phyloP scores from a whole-genome alignment of 306 rosid genomes.

The Cucurbita ficifolia region DNA sequence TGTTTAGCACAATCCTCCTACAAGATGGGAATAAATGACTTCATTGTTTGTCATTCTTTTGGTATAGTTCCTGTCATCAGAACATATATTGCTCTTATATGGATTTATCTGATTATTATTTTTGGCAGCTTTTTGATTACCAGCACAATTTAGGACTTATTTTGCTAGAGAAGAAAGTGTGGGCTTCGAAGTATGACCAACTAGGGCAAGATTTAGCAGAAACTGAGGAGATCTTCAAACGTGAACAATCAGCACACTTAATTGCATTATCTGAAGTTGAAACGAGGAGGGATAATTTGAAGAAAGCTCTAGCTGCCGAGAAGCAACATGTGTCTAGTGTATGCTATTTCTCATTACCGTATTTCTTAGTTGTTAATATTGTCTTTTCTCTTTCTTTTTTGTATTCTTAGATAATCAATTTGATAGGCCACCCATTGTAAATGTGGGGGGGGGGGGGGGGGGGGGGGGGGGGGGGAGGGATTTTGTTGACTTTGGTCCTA shows the following conservation, averaged over 20 bases:
- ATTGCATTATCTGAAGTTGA: constrained; percentile 60
- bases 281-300: constrained; percentile 58
- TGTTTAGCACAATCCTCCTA: background rate
- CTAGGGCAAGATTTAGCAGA: constrained; percentile 46
- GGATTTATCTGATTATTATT: background rate
- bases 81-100: background rate
- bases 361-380: background rate
- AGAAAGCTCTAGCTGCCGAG: constrained; percentile 44
- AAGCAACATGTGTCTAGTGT: constrained; percentile 65
- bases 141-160: constrained; percentile 90
- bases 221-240: constrained; percentile 67
- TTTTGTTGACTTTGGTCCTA: background rate
- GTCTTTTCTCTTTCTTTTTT: background rate
- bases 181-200: constrained; percentile 46
- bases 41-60: background rate
- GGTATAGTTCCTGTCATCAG: background rate
- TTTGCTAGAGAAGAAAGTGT: constrained; percentile 68
- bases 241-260: constrained; percentile 63
- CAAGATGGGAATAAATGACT: background rate
- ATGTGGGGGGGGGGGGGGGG: no score
- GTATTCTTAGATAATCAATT: background rate
- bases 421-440: no score
- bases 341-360: constrained; percentile 7
- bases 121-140: constrained; percentile 66
- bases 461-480: background rate